phyloP scores from a whole-genome alignment of 2,329 filamentous ascomycete species.

The Fusarium nurragi region DNA sequence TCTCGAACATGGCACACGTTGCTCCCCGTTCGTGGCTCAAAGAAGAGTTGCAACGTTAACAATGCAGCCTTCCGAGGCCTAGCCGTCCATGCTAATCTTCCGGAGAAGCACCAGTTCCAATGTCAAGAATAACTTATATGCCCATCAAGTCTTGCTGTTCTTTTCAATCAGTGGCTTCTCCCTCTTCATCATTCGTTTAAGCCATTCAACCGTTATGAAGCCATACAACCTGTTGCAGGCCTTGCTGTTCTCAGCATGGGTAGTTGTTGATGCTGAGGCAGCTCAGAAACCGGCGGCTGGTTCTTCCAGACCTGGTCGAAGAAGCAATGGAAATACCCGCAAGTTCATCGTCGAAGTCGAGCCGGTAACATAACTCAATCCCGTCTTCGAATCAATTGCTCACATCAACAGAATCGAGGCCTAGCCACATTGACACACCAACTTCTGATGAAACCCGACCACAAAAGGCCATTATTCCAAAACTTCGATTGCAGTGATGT shows the following conservation, averaged over 20 bases:
- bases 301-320: background rate
- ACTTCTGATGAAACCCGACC: conserved; percentile 29
- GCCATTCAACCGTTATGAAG: conserved; percentile 27
- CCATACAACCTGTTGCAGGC: conserved; percentile 21
- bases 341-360: conserved; percentile 45
- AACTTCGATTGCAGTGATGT: conserved; percentile 50
- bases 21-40: conserved; percentile 22
- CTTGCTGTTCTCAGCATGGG: conserved; percentile 19
- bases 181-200: background rate
- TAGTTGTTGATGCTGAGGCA: conserved; percentile 13
- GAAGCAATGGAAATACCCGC: conserved; percentile 16
- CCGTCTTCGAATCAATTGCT: conserved; percentile 11
- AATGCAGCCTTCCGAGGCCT: conserved; percentile 35
- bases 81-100: conserved; percentile 36
- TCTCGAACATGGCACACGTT: conserved; percentile 11
- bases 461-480: conserved; percentile 37
- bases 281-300: background rate
- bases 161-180: background rate
- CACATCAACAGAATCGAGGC: conserved; percentile 27
- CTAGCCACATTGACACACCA: conserved; percentile 36
- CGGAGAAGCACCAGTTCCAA: conserved; percentile 27
- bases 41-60: conserved; percentile 23
- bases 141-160: background rate
- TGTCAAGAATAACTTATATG: background rate
- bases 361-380: conserved; percentile 27